Evolutionary conservation across 306 rosid species (phyloP).

Genomic region (Erythrophleum fordii): DNA sequence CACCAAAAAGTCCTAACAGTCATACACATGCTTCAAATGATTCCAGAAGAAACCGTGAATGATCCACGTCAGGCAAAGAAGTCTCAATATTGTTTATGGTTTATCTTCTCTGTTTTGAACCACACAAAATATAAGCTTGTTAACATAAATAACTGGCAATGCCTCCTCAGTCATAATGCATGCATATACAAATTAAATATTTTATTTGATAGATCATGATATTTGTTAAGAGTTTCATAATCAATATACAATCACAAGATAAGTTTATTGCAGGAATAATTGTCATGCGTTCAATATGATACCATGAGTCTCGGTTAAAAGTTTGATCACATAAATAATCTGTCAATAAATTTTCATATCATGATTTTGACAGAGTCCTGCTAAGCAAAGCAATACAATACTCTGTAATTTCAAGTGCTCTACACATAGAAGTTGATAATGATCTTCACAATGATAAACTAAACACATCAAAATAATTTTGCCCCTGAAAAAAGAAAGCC

Average conservation of each 20-base stretch:
- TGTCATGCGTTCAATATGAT: not conserved
- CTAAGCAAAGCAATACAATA: not conserved
- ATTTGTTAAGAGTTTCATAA: constrained; percentile 25
- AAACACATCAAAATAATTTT: not conserved
- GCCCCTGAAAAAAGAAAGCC: not conserved
- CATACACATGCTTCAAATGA: constrained; percentile 32
- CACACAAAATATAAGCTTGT: constrained; percentile 40
- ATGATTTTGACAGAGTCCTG: constrained; percentile 8
- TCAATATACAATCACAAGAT: constrained; percentile 5
- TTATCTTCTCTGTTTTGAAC: constrained; percentile 39
- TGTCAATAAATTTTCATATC: not conserved
- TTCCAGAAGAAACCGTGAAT: constrained; percentile 36
- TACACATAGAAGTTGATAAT: not conserved
- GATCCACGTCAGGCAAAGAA: constrained; percentile 38
- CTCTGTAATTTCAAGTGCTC: not conserved
- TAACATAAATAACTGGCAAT: constrained; percentile 23
- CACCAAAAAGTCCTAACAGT: constrained; percentile 30
- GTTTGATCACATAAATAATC: not conserved
- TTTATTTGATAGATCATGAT: constrained; percentile 16
- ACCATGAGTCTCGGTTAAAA: not conserved
- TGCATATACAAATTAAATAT: constrained; percentile 10
- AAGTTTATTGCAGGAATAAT: not conserved
- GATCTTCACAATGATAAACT: not conserved
- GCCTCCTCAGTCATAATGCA: constrained; percentile 11
- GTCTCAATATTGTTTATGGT: constrained; percentile 21